These are phyloP conservation scores for Halophytophthora polymorphica DNA, from an alignment of 352 stramenopile species.

Conservation along the genomic window DNA sequence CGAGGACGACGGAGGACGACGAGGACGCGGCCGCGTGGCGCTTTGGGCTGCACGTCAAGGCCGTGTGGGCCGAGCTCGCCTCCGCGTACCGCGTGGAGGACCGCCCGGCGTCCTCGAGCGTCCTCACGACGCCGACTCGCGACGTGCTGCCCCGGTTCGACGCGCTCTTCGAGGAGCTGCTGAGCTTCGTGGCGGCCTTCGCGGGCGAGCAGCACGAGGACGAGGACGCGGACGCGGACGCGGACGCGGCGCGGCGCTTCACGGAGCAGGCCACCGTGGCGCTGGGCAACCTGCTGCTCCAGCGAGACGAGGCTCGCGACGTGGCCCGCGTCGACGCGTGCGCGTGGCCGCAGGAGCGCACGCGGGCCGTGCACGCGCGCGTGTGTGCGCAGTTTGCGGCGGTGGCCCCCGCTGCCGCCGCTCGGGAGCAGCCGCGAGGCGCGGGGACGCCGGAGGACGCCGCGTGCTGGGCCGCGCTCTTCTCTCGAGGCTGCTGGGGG, in stretches of 20 bases:
- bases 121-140: constrained; percentile 26
- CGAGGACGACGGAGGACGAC: constrained; percentile 2
- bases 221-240: constrained; percentile 6
- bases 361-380: constrained; percentile 29
- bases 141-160: constrained; percentile 29
- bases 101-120: constrained; percentile 4
- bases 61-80: constrained; percentile 32
- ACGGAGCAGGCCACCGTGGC: constrained; percentile 30
- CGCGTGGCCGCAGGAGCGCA: constrained; percentile 43
- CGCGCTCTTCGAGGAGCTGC: constrained; percentile 30
- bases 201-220: constrained; percentile 1
- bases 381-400: constrained; percentile 35
- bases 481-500: constrained; percentile 47
- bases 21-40: constrained; percentile 7
- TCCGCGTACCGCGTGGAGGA: constrained; percentile 10
- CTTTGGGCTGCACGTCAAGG: constrained; percentile 61
- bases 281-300: constrained; percentile 39
- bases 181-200: constrained; percentile 24
- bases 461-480: constrained; percentile 41
- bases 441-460: too few relatives aligned
- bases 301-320: constrained; percentile 11
- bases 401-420: constrained; percentile 1
- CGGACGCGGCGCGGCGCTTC: constrained; percentile 13
- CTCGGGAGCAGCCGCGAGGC: not conserved
- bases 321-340: not conserved